Conservation (phyloP, 306 rosid species). For the Dryas alaskensis region DNA sequence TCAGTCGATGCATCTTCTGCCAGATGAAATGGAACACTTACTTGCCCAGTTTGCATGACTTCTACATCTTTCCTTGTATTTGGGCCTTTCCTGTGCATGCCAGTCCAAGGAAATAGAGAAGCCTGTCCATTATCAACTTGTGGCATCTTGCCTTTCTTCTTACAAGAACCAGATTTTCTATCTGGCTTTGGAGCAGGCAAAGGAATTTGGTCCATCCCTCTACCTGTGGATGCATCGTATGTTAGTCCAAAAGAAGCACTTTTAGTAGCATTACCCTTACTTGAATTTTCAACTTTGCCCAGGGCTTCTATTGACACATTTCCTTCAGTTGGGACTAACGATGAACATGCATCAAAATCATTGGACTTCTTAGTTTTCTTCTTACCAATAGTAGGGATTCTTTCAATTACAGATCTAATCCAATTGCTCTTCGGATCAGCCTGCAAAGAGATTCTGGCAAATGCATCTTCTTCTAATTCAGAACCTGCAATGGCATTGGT, state of each 20-base stretch:
- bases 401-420: constrained; percentile 43
- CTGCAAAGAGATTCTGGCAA: constrained; percentile 36
- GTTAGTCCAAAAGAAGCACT: constrained; percentile 30
- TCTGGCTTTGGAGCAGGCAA: constrained; percentile 37
- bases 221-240: constrained; percentile 36
- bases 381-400: constrained; percentile 41
- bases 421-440: constrained; percentile 36
- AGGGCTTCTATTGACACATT: constrained; percentile 33
- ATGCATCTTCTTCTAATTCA: constrained; percentile 41
- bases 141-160: constrained; percentile 59
- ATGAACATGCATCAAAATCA: constrained; percentile 37
- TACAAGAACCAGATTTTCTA: constrained; percentile 44
- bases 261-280: constrained; percentile 31
- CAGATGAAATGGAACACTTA: constrained; percentile 36
- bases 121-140: constrained; percentile 40
- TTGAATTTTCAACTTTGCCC: constrained; percentile 32
- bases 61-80: constrained; percentile 44
- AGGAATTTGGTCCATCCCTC: constrained; percentile 42
- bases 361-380: constrained; percentile 60
- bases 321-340: constrained; percentile 38
- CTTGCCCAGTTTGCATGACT: constrained; percentile 38
- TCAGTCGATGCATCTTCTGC: constrained; percentile 40
- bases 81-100: constrained; percentile 33
- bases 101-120: constrained; percentile 37
- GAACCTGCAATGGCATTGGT: constrained; percentile 24